These are phyloP conservation scores for Spiraea crenata DNA, from an alignment of 331 rosid species.

Conservation along the genomic window DNA sequence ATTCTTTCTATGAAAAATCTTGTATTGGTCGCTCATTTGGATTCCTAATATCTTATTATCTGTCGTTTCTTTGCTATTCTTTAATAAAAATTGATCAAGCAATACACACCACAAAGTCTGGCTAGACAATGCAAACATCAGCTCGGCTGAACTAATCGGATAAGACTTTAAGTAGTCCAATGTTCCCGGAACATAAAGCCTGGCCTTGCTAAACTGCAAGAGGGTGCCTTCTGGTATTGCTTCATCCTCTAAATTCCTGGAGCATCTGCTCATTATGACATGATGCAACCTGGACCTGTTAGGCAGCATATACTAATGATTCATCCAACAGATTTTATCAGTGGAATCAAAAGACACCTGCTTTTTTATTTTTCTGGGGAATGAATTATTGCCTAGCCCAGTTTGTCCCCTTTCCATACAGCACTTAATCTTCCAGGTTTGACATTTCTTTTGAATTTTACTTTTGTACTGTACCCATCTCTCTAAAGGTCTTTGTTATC, in stretches of 20 bases:
- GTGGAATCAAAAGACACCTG: neutral
- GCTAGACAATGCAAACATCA: neutral
- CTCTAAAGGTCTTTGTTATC: constrained; percentile 3
- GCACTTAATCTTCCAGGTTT: too few relatives aligned
- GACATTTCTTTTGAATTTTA: too few relatives aligned
- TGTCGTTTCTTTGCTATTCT: neutral
- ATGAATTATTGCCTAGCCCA: neutral
- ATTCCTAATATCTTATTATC: neutral
- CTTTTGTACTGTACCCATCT: neutral
- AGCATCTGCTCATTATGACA: neutral
- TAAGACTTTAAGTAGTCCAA: neutral
- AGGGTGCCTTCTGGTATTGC: neutral
- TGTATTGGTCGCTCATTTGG: neutral
- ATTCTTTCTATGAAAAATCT: neutral
- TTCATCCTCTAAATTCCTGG: neutral
- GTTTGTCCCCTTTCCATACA: neutral
- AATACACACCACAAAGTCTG: neutral
- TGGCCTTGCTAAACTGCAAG: constrained; percentile 2
- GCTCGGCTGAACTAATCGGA: neutral
- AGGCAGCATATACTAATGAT: neutral
- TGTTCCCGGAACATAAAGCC: neutral
- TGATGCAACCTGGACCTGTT: neutral
- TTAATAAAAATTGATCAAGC: neutral
- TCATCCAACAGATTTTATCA: neutral
- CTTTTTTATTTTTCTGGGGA: too few relatives aligned